Evolutionary conservation across 441 rosid species (phyloP).

Genomic region (Brassica balearica): DNA sequence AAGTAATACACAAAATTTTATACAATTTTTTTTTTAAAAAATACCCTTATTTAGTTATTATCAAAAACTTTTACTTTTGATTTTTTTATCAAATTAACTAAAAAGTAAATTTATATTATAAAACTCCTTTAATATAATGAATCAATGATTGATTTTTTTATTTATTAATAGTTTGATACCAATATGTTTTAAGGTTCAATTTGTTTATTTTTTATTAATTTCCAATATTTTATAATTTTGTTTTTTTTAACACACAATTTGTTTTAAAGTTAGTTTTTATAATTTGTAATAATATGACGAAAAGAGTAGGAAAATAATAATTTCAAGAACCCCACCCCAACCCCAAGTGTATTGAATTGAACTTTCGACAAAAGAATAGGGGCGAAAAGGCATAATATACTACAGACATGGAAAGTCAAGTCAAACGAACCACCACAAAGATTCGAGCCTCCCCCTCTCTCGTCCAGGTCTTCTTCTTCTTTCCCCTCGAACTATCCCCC

Average conservation of each 20-base stretch:
- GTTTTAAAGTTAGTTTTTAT: too few species aligned
- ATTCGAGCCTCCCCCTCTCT: slow-evolving; percentile 2
- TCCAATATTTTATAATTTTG: too few species aligned
- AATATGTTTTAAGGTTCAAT: neutral
- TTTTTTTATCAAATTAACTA: neutral
- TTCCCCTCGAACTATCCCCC: too few species aligned
- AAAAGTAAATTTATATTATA: neutral
- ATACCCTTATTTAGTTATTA: neutral
- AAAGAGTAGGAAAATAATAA: too few species aligned
- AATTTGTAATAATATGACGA: neutral
- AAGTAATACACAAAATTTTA: too few species aligned
- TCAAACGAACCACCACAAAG: slow-evolving; percentile 9
- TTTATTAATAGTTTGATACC: neutral
- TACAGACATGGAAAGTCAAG: neutral
- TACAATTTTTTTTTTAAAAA: neutral
- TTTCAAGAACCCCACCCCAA: too few species aligned
- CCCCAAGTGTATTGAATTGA: too few species aligned
- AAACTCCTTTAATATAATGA: neutral
- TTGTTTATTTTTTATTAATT: too few species aligned
- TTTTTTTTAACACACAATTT: too few species aligned
- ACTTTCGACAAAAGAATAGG: neutral
- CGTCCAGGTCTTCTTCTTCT: neutral
- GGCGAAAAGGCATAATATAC: neutral
- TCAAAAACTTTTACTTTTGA: neutral
- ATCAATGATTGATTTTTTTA: neutral